phyloP scores from a whole-genome alignment of 176 grass and related monocot genomes.

The Eragrostis nindensis region DNA sequence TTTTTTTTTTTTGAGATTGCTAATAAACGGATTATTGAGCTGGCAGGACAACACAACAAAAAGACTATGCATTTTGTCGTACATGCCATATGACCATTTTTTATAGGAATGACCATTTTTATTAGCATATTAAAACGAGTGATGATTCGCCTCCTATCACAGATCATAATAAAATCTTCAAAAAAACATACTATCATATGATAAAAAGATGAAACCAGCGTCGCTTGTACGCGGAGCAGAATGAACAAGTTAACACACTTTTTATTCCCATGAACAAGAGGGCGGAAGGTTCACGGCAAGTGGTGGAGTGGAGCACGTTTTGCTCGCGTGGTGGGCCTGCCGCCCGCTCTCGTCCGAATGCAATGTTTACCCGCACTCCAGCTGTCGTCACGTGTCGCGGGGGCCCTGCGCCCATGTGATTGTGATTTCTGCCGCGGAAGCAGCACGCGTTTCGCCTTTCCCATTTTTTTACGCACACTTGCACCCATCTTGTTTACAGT shows the following conservation, averaged over 20 bases:
- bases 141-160: too few relatives aligned
- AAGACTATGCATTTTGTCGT: too few relatives aligned
- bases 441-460: neutral
- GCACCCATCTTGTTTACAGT: neutral
- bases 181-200: too few relatives aligned
- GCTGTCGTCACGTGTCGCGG: slow-evolving; percentile 37
- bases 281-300: slow-evolving; percentile 19
- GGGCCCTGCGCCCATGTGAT: slow-evolving; percentile 1
- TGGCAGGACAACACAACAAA: too few relatives aligned
- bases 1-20: too few relatives aligned
- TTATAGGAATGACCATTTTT: too few relatives aligned
- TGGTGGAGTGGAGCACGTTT: slow-evolving; percentile 40
- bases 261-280: neutral
- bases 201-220: neutral
- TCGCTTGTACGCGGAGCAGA: neutral
- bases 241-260: neutral
- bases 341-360: neutral
- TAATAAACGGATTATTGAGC: too few relatives aligned
- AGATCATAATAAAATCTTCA: too few relatives aligned
- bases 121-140: too few relatives aligned
- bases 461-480: neutral
- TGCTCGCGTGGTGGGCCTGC: slow-evolving; percentile 38
- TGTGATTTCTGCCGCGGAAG: neutral
- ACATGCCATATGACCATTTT: too few relatives aligned
- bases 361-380: neutral